Conservation (phyloP, 169 alveolate species). For the Blepharisma undulans region DNA sequence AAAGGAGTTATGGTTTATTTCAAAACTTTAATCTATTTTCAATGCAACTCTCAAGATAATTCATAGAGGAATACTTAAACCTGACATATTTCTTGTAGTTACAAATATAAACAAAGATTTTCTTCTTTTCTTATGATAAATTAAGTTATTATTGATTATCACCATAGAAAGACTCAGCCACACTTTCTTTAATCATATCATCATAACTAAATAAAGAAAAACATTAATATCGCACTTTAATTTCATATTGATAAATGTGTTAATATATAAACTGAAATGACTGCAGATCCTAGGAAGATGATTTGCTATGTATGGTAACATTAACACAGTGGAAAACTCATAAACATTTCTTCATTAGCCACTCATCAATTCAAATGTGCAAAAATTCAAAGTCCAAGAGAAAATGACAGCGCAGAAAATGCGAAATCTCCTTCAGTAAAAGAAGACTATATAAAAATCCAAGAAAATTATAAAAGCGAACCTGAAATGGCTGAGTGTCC, state of each 20-base stretch:
- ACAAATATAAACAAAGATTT: too few species aligned
- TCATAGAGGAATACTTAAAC: not conserved
- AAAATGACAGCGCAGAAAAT: not conserved
- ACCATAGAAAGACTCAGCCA: too few species aligned
- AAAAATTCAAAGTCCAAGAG: not conserved
- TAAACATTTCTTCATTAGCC: not conserved
- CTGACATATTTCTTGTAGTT: not conserved
- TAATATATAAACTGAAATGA: not conserved
- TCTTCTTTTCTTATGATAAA: not conserved
- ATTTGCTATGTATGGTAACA: not conserved
- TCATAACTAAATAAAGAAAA: not conserved
- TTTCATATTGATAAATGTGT: not conserved
- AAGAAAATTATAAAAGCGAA: conserved; percentile 25
- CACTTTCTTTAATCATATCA: not conserved
- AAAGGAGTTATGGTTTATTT: too few species aligned
- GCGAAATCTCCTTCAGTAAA: not conserved
- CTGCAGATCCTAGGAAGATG: not conserved
- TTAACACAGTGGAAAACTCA: not conserved
- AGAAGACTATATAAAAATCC: not conserved
- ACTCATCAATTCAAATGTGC: not conserved
- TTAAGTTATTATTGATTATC: too few species aligned
- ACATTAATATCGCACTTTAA: not conserved
- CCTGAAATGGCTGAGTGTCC: conserved; percentile 49
- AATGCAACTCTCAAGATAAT: not conserved
- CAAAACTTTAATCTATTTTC: not conserved